Evolutionary conservation across 1,284 basidiomycete species (phyloP).

Genomic region (Marasmius fiardii): DNA sequence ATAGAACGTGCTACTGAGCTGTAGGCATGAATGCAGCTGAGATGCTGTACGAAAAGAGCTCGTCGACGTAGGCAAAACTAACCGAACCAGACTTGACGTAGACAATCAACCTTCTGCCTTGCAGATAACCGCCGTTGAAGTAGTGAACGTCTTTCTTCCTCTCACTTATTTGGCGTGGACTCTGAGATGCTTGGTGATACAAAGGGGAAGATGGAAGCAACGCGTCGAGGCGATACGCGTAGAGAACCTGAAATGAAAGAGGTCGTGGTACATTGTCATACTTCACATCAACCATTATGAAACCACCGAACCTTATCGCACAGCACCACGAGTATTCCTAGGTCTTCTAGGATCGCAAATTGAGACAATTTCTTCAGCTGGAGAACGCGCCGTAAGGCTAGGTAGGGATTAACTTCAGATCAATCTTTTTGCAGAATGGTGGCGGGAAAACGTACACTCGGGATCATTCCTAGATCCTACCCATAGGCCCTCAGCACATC

Average conservation of each 20-base stretch:
- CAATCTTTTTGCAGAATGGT: not conserved
- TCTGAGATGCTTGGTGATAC: constrained; percentile 58
- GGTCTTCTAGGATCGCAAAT: constrained; percentile 92
- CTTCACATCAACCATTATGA: not conserved
- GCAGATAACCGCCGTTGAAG: constrained; percentile 87
- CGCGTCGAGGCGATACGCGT: constrained; percentile 93
- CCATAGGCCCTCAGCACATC: constrained; percentile 1
- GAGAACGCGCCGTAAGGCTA: constrained; percentile 85
- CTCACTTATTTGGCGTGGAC: constrained; percentile 82
- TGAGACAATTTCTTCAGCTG: constrained; percentile 91
- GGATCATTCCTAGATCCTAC: not conserved
- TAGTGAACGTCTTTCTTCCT: constrained; percentile 87
- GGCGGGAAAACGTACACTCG: not conserved
- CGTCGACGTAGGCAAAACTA: constrained; percentile 24
- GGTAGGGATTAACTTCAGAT: not conserved
- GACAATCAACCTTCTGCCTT: constrained; percentile 83
- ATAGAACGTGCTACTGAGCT: constrained; percentile 88
- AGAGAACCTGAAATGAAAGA: constrained; percentile 47
- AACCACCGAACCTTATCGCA: constrained; percentile 75
- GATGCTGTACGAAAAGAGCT: not conserved
- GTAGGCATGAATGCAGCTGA: constrained; percentile 1
- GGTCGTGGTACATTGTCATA: not conserved
- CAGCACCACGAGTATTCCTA: constrained; percentile 94
- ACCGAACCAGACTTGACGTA: constrained; percentile 96
- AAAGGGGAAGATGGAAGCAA: constrained; percentile 84